These are phyloP conservation scores for Mucor piriformis DNA, from an alignment of 371 early-diverging fungal genomes.

Conservation along the genomic window DNA sequence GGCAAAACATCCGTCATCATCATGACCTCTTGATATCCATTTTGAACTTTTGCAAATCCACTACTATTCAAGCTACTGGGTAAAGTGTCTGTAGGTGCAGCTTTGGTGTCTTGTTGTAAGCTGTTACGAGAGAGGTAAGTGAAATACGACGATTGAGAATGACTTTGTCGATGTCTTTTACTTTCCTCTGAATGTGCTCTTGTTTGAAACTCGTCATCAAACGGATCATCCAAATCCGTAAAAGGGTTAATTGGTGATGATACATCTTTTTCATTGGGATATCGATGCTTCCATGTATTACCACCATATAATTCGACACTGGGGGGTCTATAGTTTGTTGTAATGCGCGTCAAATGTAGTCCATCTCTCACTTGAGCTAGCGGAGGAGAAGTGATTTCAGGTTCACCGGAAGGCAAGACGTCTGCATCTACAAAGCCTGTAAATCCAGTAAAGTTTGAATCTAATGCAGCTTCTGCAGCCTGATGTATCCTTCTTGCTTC, in stretches of 20 bases:
- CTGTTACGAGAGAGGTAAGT: slow-evolving; percentile 1
- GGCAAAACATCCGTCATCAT: background rate
- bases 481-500: slow-evolving; percentile 39
- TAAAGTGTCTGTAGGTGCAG: slow-evolving; percentile 7
- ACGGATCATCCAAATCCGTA: slow-evolving; percentile 36
- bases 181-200: background rate
- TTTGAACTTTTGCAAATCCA: slow-evolving; percentile 28
- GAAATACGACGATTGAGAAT: slow-evolving; percentile 40
- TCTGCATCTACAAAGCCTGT: slow-evolving; percentile 29
- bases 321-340: background rate
- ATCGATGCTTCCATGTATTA: background rate
- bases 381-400: slow-evolving; percentile 24
- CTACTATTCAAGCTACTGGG: slow-evolving; percentile 26
- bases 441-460: slow-evolving; percentile 49
- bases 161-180: slow-evolving; percentile 26
- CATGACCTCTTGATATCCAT: background rate
- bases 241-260: slow-evolving; percentile 17
- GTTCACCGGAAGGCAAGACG: background rate
- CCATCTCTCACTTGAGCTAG: slow-evolving; percentile 38
- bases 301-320: slow-evolving; percentile 1
- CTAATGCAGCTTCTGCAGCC: slow-evolving; percentile 48
- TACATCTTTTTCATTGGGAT: background rate
- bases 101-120: background rate
- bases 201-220: slow-evolving; percentile 34
- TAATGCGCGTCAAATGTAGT: slow-evolving; percentile 23